Evolutionary conservation across 148 eudicot species (phyloP).

Genomic region (Gaultheria prostrata): DNA sequence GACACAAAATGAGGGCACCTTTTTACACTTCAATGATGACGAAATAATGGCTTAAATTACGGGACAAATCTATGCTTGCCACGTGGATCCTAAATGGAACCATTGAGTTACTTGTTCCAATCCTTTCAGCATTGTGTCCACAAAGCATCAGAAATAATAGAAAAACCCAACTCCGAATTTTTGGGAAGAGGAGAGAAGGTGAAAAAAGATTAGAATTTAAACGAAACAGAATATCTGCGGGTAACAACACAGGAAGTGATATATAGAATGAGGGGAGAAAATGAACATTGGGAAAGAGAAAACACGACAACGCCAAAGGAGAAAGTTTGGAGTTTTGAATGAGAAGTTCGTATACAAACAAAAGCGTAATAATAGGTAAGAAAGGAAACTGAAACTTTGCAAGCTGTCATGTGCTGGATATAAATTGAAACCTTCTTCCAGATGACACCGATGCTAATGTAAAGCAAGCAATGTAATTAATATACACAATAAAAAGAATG

Average conservation of each 20-base stretch:
- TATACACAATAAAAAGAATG: neutral
- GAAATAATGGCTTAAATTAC: neutral
- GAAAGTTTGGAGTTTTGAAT: neutral
- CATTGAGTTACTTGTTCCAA: neutral
- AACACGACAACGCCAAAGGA: neutral
- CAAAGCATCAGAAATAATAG: neutral
- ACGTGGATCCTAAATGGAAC: neutral
- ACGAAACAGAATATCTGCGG: neutral
- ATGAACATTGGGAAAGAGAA: no score
- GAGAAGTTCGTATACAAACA: neutral
- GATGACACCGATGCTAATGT: neutral
- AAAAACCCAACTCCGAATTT: neutral
- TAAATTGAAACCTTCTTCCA: neutral
- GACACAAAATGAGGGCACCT: neutral
- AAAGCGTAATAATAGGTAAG: neutral
- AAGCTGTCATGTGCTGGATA: slow-evolving; percentile 8
- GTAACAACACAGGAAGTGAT: neutral
- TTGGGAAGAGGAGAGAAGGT: neutral
- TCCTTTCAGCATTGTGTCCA: neutral
- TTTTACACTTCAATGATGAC: neutral
- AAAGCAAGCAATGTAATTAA: neutral
- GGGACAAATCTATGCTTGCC: neutral
- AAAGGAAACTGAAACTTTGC: slow-evolving; percentile 10
- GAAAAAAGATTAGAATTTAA: neutral
- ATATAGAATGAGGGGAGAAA: neutral